These are phyloP conservation scores for Potentilla sterilis DNA, from an alignment of 306 rosid genomes.

Conservation along the genomic window DNA sequence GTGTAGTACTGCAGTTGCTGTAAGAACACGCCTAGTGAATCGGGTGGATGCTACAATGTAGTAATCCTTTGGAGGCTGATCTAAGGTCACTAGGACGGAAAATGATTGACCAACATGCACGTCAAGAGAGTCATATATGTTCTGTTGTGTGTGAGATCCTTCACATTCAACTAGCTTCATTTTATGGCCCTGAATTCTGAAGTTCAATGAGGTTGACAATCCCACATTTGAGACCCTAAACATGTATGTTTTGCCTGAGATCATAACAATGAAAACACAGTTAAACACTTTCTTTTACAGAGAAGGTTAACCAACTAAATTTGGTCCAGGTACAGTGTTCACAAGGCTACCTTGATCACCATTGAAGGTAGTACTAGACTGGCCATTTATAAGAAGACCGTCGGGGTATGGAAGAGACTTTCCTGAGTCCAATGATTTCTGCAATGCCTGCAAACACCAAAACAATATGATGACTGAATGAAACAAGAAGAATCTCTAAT, in stretches of 20 bases:
- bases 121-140: slow-evolving; percentile 77
- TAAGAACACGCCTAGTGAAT: slow-evolving; percentile 55
- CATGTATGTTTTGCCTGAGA: slow-evolving; percentile 91
- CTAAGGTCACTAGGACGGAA: slow-evolving; percentile 68
- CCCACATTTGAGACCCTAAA: slow-evolving; percentile 93
- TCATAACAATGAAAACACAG: slow-evolving; percentile 1
- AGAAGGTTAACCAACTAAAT: background rate
- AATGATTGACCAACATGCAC: slow-evolving; percentile 94
- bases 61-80: slow-evolving; percentile 79
- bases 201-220: slow-evolving; percentile 70
- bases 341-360: slow-evolving; percentile 68
- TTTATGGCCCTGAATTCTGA: slow-evolving; percentile 78
- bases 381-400: slow-evolving; percentile 86
- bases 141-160: slow-evolving; percentile 88
- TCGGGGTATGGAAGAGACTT: slow-evolving; percentile 70
- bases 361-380: slow-evolving; percentile 49
- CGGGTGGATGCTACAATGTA: slow-evolving; percentile 87
- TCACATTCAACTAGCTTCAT: slow-evolving; percentile 84
- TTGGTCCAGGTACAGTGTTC: background rate
- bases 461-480: background rate
- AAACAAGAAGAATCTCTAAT: background rate
- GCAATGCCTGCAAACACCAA: slow-evolving; percentile 50
- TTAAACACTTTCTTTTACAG: background rate
- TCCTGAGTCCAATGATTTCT: slow-evolving; percentile 71
- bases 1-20: slow-evolving; percentile 64